phyloP scores from a whole-genome alignment of 2,329 filamentous ascomycete species.

The Talaromyces piceae region DNA sequence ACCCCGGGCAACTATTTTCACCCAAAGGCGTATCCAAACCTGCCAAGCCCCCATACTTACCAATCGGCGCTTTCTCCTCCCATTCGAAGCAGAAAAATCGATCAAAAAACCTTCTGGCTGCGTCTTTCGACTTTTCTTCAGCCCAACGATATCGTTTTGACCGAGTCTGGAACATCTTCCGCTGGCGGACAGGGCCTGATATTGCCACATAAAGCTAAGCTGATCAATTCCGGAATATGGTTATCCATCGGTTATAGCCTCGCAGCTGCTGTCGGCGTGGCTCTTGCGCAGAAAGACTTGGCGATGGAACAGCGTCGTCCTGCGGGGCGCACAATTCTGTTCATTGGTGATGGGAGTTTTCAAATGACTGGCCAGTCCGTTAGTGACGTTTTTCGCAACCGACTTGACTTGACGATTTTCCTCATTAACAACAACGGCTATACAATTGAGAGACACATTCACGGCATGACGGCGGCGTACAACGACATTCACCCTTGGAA shows the following conservation, averaged over 20 bases:
- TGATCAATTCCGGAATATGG: conserved; percentile 73
- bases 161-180: neutral
- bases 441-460: conserved; percentile 83
- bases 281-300: conserved; percentile 62
- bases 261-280: conserved; percentile 59
- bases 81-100: neutral
- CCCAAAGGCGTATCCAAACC: neutral
- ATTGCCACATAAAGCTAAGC: conserved; percentile 40
- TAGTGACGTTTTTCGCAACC: conserved; percentile 30
- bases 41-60: neutral
- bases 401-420: neutral
- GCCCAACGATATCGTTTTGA: neutral
- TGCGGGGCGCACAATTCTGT: conserved; percentile 60
- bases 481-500: conserved; percentile 76
- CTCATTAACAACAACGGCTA: conserved; percentile 62
- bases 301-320: neutral
- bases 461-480: conserved; percentile 70
- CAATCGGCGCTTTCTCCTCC: neutral
- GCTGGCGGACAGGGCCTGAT: neutral
- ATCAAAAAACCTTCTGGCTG: neutral
- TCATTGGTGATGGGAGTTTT: conserved; percentile 83
- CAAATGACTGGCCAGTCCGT: conserved; percentile 80
- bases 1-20: neutral
- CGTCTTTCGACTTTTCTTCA: neutral
- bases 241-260: conserved; percentile 60